Evolutionary conservation across 73 alveolate species (phyloP), one percentile per base, ranked within the genome.

Genomic region (Paraurostyla sp.): DNA sequence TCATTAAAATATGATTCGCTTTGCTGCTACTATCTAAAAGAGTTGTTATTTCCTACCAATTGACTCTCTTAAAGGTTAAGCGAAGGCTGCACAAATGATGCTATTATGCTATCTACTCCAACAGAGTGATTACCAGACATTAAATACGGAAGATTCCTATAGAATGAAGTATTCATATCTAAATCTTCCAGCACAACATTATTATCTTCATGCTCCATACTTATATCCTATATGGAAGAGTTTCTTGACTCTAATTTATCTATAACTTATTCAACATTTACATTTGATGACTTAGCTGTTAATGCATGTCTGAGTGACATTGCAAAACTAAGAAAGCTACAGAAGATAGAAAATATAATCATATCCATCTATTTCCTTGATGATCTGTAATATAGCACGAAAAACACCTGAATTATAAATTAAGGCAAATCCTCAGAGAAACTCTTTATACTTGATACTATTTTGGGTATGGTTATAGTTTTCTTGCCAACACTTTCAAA

Each of bases 381-480:
- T 23, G 38, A 16, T 45, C 50, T 63, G 82, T 33, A 81, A 63
- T 1, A 0, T 50, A 73, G 48, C 56, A 83, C 35, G 76, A 16
- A 83, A 18, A 63, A 49, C 23, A 65, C 41, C 36, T 83, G 69
- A 23, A 83, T 60, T 29, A 83, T n/a, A 45, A 83, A 83, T 54
- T 83, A 69, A 38, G 92, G 92, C 23, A 83, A 22, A 41, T 83
- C 92, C 48, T 83, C 92, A 3, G 78, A 43, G 46, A 60, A 78
- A 33, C 86, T 60, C 65, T 83, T 83, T 23, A 83, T 20, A 22
- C 65, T 54, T 16, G 86, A 54, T 2, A 83, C 50, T 42, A 83
- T 83, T 45, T 83, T 83, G 18, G 92, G 92, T 20, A 83, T 42
- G 3, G 92, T 83, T n/a, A 83, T 27, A 20, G 92, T 83, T 30